Evolutionary conservation across 139 green algal species (phyloP), one percentile per base, ranked within the genome.

Genomic region (Pseudopediastrum boryanum): DNA sequence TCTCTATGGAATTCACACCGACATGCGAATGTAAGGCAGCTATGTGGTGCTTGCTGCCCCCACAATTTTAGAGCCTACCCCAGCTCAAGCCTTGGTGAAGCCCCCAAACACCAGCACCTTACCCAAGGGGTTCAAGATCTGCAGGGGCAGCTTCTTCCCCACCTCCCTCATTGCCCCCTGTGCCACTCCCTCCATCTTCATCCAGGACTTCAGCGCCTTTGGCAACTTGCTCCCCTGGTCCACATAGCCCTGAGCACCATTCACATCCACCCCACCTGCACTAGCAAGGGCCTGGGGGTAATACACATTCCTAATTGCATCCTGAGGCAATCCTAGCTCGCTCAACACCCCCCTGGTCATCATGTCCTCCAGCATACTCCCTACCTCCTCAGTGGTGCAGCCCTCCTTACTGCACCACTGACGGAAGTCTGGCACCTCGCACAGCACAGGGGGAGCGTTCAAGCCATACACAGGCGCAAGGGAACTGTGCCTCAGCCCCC

Each of bases 301-400:
- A 38, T 75, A 81, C 13, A 86, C 29, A 62, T 86, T 86, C 41
- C 75, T 71, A 42, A 86, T 71, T 7, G 81, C 81, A 48, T 83
- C 81, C 31, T 64, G 69, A 10, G 81, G 75, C 43, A 86, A 62
- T 13, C 81, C 81, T 51, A 86, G 75, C 69, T 83, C 58, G 29
- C 75, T 75, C 4, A 86, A 51, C 35, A 86, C 75, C 19, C 67
- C 59, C 0, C 81, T 59, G 25, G 65, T n/a, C 62, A 83, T 41
- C 27, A 83, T 33, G 31, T 86, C 81, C 75, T 83, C 81, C 51
- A 83, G 29, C 50, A 78, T 67, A 29, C 71, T 69, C 13, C 77
- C 75, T 70, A 83, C 31, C 19, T 79, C 48, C 41, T 65, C 38
- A 38, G 67, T 10, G 48, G 43, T 75, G 63, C 75, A 81, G 63